Base-by-base conservation (phyloP, 257 asterid genomes). In the Penstemon newberryi region DNA sequence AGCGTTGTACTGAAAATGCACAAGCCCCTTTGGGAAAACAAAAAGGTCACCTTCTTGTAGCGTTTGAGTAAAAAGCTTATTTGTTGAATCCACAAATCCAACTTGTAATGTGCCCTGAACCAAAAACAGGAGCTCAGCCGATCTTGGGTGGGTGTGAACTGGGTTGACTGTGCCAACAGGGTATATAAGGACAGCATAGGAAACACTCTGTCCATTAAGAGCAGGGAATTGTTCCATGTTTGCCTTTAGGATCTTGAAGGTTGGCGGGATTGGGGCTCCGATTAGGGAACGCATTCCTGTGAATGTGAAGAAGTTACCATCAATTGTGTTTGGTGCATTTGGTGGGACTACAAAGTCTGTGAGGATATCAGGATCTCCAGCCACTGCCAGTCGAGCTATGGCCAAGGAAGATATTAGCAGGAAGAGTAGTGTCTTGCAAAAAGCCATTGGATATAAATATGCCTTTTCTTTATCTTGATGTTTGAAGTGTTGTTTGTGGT, bases 91-190 rank as follows among this genome's bases (percentile, higher is more conserved):
- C 12, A 85, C 83, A 25, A 85, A 85, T 39, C 95, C 89, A 9
- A 87, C 94, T 52, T 85, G 59, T 2, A 85, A 15, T 1, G 76
- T 19, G 0, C 91, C 91, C 67, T 80, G 75, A n/a, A 60, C 63
- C 8, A 87, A 33, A 64, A 87, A 73, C 19, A 85, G 58, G n/a
- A 87, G 86, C 86, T 84, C 90, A 0, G 91, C 73, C 1, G 92
- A 66, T 19, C 87, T 84, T 0, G 89, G 94, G 55, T 87, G 94
- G 19, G 76, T 79, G 79, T 84, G 89, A 8, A 83, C 79, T 39
- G 91, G 91, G 75, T 85, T 85, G 69, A 85, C 86, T 5, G 82
- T 45, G 13, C 77, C 72, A 3, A 55, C 63, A 4, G 90, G 86
- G 73, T 78, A 85, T 67, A 75, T 69, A 0, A 85, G 75, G 65